A percentile compares a stretch with the other conserved stretches of the same genome.
These are phyloP conservation scores for Fraxinus albicans DNA, from an alignment of 305 asterid genomes.

Conservation along the genomic window DNA sequence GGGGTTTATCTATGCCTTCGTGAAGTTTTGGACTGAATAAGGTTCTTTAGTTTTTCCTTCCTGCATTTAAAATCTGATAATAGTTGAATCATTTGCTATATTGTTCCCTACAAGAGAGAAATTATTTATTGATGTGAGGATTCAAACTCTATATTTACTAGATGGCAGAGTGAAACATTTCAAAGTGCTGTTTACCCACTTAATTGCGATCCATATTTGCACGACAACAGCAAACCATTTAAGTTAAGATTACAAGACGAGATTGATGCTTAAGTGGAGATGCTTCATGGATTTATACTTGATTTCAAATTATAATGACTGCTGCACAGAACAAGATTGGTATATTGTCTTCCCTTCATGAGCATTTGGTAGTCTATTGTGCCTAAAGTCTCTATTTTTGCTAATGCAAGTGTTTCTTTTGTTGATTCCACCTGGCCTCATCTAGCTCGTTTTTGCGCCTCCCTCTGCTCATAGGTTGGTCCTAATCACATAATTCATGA, in stretches of 20 bases:
- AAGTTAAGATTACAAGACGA: background rate
- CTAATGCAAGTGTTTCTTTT: background rate
- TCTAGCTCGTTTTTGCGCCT: background rate
- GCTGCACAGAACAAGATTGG: background rate
- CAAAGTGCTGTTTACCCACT: background rate
- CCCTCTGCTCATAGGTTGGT: background rate
- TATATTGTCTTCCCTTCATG: background rate
- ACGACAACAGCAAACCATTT: background rate
- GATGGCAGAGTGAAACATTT: background rate
- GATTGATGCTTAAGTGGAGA: background rate
- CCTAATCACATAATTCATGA: background rate
- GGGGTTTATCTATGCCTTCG: constrained; percentile 57
- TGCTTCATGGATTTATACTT: background rate
- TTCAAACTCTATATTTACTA: background rate
- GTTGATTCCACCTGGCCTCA: background rate
- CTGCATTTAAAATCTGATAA: background rate
- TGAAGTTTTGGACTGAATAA: constrained; percentile 67
- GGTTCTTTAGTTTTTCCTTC: background rate
- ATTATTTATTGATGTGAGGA: background rate
- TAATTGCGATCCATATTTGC: background rate
- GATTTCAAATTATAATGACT: background rate
- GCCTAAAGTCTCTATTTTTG: background rate
- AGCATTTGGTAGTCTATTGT: background rate
- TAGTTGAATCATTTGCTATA: background rate
- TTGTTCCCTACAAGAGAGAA: background rate